Evolutionary conservation across 495 filamentous ascomycete genomes (phyloP).

Genomic region (Podospora australis): DNA sequence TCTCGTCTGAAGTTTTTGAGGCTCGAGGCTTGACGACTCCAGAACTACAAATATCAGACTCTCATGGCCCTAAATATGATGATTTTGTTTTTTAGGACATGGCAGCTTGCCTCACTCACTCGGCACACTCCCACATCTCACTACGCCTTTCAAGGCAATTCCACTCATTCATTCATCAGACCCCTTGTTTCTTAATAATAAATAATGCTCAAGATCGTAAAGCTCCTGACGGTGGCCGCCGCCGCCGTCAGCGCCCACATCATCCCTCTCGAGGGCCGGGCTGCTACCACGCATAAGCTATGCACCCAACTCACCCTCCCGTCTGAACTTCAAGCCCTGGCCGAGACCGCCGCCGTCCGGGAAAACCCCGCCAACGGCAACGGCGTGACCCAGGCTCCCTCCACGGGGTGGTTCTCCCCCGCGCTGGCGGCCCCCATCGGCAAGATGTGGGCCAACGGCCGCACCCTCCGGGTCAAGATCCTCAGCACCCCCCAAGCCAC

Average conservation of each 20-base stretch:
- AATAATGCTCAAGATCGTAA: not conserved
- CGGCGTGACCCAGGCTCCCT: not conserved
- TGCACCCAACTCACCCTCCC: conserved; percentile 7
- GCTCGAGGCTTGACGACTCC: not conserved
- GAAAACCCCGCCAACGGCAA: conserved; percentile 4
- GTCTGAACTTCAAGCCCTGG: not conserved
- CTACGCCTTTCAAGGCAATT: too few relatives aligned
- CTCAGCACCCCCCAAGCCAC: conserved; percentile 4
- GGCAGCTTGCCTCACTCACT: not conserved
- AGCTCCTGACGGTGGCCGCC: not conserved
- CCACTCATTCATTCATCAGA: not conserved
- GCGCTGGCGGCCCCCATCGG: not conserved
- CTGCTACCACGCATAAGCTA: not conserved
- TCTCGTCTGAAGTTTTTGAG: not conserved
- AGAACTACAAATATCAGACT: not conserved
- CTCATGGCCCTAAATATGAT: not conserved
- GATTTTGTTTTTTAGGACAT: not conserved
- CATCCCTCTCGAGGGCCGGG: not conserved
- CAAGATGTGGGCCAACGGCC: conserved; percentile 1
- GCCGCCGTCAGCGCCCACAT: conserved; percentile 1
- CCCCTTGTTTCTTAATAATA: not conserved
- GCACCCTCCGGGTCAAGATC: conserved; percentile 7
- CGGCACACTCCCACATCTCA: not conserved
- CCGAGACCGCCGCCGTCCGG: not conserved
- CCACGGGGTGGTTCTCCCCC: not conserved